Evolutionary conservation across 805 yeast species (phyloP), one percentile per base, ranked within the genome.

Genomic region (Schwanniomyces polymorphus): DNA sequence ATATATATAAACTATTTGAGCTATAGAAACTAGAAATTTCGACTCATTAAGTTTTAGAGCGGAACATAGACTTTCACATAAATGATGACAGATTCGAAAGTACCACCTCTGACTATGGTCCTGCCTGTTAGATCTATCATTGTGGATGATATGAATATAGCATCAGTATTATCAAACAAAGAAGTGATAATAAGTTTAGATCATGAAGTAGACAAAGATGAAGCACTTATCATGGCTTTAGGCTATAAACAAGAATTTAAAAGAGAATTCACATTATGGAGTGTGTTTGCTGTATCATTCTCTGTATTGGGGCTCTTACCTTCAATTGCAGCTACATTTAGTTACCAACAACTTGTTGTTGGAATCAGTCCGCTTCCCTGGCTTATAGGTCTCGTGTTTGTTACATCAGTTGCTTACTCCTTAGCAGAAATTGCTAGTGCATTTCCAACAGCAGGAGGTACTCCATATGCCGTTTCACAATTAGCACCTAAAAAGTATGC

Each of bases 371-470:
- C 87, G 16, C 59, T 84, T 41, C 80, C 86, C 4, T 78, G 76
- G 88, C 55, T 84, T 18, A 63, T 81, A 14, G 85, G 84, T 31
- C 71, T 81, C 67, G 47, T 74, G 28, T 81, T 84, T 35, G 75
- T 85, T 44, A 68, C 78, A 43, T 71, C 76, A 5, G 87, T 84
- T 40, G 86, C 86, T 11, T 67, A 75, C 38, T 75, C 84, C 16
- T 72, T 85, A 79, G 86, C 87, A 0, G 89, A 85, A 58, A 70
- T 84, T 27, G 78, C 86, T 11, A 74, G 81, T 25, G 82, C 86
- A 5, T 80, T 80, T 67, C 90, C 90, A 33, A 83, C 86, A 7
- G 73, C 85, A 9, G 80, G 86, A 23, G 89, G 89, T 40, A 75
- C 86, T 7, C 86, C 86, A 42, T 85, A 84, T 55, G 87, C 89